Conservation (phyloP, 306 rosid genomes). For the Dicorynia guianensis region DNA sequence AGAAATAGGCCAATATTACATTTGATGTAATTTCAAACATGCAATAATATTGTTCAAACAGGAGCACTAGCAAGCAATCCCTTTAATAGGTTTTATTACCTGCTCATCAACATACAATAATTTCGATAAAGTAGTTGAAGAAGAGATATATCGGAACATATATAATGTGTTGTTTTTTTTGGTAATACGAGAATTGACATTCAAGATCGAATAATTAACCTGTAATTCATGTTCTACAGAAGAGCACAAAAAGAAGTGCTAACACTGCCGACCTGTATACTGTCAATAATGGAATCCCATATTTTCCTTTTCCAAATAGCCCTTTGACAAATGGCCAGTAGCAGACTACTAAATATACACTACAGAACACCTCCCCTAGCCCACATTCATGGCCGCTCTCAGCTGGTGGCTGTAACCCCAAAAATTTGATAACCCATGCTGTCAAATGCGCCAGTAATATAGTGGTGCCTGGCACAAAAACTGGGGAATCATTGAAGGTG, state of each 20-base stretch:
- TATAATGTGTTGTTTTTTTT: no score
- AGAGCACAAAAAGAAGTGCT: conserved; percentile 39
- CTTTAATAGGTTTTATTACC: no score
- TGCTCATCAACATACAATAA: no score
- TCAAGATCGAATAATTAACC: no score
- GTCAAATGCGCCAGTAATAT: conserved; percentile 45
- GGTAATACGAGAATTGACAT: neutral
- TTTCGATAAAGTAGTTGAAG: no score
- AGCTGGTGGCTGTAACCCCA: neutral
- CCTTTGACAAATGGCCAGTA: conserved; percentile 51
- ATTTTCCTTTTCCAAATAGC: conserved; percentile 44
- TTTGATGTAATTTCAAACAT: no score
- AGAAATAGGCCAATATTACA: no score
- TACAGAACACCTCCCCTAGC: conserved; percentile 38
- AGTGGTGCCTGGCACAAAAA: conserved; percentile 48
- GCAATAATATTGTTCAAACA: no score
- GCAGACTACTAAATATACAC: conserved; percentile 42
- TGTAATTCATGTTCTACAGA: conserved; percentile 3
- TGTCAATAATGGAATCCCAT: conserved; percentile 52
- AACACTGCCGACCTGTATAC: conserved; percentile 40
- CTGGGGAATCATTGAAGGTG: conserved; percentile 52
- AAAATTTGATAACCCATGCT: conserved; percentile 15
- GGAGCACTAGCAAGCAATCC: no score
- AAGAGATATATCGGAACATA: no score
- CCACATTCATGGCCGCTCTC: conserved; percentile 40